Evolutionary conservation across 192 early-diverging fungal genomes (phyloP), one percentile per base, ranked within the genome.

Genomic region (Backusella australiensis): DNA sequence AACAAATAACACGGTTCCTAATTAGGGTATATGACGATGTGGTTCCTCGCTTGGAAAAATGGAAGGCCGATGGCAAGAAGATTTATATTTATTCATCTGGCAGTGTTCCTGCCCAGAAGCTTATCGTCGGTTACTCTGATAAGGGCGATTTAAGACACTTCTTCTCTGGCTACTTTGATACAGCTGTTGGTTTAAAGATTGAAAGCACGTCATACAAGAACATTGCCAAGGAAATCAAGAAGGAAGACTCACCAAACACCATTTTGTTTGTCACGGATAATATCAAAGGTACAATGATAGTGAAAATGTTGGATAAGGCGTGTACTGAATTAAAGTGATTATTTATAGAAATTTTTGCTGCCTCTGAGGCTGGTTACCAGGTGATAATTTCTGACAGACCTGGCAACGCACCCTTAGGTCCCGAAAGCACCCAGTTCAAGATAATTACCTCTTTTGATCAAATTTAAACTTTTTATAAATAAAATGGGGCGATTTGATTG

Each of bases 41-140:
- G 1, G 84, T 93, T 6, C 86, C 88, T 11, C 92, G 93, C 1
- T 88, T 99, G 0, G 82, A 91, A 9, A 66, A 80, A 29, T 98
- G 96, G 96, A 84, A 78, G 26, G 67, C 81, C 19, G 71, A 77
- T 5, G 88, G 86, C 29, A 85, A 88, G 52, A 86, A 85, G 75
- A 86, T 98, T 52, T 98, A 92, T 78, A 98, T 99, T 39, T 99
- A 98, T 87, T 98, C 96, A 34, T 98, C 96, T 74, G 98, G 98
- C 11, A 96, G 95, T 65, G 88, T 99, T 5, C 83, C 86, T 41
- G 98, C 97, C 0, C 98, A 99, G 75, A 98, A 98, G 83, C 86
- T 98, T 12, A 81, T 99, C 9, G 98, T 99, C 84, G 90, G 91
- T 15, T 90, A 88, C 77, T 92, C 92, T 3, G 89, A 92, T 42